These are phyloP conservation scores for Claviceps spartinae DNA, from an alignment of 2,329 filamentous ascomycete genomes.

Conservation along the genomic window DNA sequence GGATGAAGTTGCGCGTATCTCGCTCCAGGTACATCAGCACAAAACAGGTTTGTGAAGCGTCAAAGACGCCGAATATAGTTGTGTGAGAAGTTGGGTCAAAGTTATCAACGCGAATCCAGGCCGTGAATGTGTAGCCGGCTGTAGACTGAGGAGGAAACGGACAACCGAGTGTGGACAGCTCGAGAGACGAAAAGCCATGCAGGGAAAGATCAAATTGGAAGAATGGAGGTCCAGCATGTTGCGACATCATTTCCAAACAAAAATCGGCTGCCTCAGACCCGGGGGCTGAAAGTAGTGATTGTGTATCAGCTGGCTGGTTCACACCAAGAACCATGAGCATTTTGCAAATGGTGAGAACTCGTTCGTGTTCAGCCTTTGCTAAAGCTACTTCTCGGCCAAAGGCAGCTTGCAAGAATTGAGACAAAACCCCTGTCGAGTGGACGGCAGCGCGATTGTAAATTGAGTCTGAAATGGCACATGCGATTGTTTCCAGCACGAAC, in stretches of 20 bases:
- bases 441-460: conserved; percentile 56
- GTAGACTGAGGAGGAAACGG: conserved; percentile 69
- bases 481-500: conserved; percentile 51
- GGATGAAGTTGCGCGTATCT: conserved; percentile 84
- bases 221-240: conserved; percentile 65
- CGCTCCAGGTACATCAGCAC: conserved; percentile 86
- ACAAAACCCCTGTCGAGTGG: conserved; percentile 59
- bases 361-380: conserved; percentile 38
- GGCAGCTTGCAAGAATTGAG: conserved; percentile 48
- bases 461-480: conserved; percentile 44
- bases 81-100: conserved; percentile 82
- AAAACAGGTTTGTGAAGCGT: conserved; percentile 84
- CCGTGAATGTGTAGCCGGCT: conserved; percentile 77
- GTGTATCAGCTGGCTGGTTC: conserved; percentile 67
- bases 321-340: conserved; percentile 63
- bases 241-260: conserved; percentile 56
- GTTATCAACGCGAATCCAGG: conserved; percentile 78
- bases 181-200: conserved; percentile 79
- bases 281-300: conserved; percentile 49
- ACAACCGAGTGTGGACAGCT: conserved; percentile 73
- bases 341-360: conserved; percentile 54
- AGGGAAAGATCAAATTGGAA: conserved; percentile 90
- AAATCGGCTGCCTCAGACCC: conserved; percentile 50
- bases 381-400: conserved; percentile 41
- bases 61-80: conserved; percentile 90